phyloP scores from a whole-genome alignment of 106 monocot genomes.

The Gastrodia elata region DNA sequence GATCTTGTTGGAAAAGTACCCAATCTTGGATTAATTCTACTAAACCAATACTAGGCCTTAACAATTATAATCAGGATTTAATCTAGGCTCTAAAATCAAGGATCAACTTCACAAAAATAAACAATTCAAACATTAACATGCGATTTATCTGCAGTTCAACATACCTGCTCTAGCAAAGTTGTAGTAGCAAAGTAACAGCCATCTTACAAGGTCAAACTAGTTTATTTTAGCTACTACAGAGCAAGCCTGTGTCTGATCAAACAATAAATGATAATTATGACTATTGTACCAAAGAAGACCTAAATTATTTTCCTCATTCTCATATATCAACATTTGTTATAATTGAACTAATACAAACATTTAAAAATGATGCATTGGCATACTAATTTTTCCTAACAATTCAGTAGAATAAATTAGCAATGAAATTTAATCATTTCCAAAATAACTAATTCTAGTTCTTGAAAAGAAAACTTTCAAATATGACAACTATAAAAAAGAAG shows the following conservation, averaged over 20 bases:
- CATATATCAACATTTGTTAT: neutral
- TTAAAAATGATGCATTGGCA: neutral
- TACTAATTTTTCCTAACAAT: too few relatives aligned
- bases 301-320: neutral
- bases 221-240: neutral
- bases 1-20: too few relatives aligned
- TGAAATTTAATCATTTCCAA: neutral
- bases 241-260: neutral
- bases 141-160: too few relatives aligned
- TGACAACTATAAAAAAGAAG: neutral
- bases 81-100: too few relatives aligned
- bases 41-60: too few relatives aligned
- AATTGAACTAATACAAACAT: neutral
- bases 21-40: too few relatives aligned
- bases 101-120: too few relatives aligned
- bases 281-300: neutral
- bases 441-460: neutral
- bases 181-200: too few relatives aligned
- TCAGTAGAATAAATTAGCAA: neutral
- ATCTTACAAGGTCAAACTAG: neutral
- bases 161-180: too few relatives aligned
- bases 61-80: too few relatives aligned
- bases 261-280: neutral
- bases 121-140: too few relatives aligned
- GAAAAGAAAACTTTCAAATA: neutral